phyloP scores from a whole-genome alignment of 176 grass and related monocot species.

The Lolium rigidum region DNA sequence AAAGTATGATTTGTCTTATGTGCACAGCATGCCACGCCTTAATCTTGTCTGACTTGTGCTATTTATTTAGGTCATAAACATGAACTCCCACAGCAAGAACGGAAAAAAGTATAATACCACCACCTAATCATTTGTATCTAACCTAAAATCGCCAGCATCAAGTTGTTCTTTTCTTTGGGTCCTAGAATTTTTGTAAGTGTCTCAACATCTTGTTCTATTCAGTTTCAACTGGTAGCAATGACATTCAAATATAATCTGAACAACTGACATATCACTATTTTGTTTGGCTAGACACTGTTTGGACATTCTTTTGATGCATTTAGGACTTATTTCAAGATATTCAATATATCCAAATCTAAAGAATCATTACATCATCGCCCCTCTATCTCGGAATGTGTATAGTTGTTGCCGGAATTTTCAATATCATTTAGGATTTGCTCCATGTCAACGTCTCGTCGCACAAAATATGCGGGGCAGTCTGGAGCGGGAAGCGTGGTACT shows the following conservation, averaged over 20 bases:
- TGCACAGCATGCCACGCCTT: background rate
- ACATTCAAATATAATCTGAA: background rate
- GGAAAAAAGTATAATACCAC: background rate
- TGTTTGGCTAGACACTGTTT: background rate
- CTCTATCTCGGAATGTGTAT: background rate
- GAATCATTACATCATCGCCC: background rate
- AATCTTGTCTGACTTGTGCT: background rate
- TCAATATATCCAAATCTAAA: background rate
- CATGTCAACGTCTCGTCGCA: background rate
- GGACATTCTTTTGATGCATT: background rate
- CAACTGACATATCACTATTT: background rate
- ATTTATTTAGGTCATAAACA: background rate
- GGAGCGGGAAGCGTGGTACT: background rate
- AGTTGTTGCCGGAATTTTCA: background rate
- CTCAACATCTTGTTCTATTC: background rate
- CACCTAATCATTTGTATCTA: background rate
- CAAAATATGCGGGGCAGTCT: background rate
- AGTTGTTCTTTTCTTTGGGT: background rate
- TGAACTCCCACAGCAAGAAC: background rate
- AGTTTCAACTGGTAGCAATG: background rate
- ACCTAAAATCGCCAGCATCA: background rate
- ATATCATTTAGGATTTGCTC: background rate
- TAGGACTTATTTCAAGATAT: background rate
- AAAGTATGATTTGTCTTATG: background rate
- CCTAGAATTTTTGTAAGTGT: background rate